Base-by-base conservation (phyloP, 2,329 filamentous ascomycete genomes). In the Trichoderma arundinaceum region DNA sequence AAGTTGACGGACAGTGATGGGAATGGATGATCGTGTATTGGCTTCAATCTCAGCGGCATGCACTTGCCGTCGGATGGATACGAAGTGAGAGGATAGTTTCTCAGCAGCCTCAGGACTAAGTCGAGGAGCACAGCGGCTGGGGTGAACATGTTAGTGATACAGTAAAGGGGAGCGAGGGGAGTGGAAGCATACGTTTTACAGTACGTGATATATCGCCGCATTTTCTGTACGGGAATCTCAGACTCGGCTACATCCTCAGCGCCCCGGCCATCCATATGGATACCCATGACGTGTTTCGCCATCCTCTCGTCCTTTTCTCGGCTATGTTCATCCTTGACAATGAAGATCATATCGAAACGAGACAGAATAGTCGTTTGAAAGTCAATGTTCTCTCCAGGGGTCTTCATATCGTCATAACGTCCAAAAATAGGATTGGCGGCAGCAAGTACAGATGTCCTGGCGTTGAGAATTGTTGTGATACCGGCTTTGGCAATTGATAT, bases 261-360 rank as follows among this genome's bases (percentile, higher is more conserved):
- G 46, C 92, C 91, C 61, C 90, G 88, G 13, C 92, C 91, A 66
- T 93, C 92, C 92, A 97, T 98, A 73, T 98, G 94, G 69, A 99
- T 94, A 52, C 90, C 89, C 89, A 99, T 97, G 74, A 99, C 94
- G 86, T 99, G 95, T 75, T 90, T 94, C 12, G 95, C 95, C 74
- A 99, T 98, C 4, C 86, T 89, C 81, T 97, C 92, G 75, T 99
- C 95, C 73, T 94, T 92, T 65, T 87, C 90, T 51, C 92, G 87
- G 68, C 94, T 92, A 77, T 99, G 95, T 68, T 96, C 93, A 77
- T 99, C 95, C 72, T 92, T 92, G 68, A 99, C 94, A 71, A 99
- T 97, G 82, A 98, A 99, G 70, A 99, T 98, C 92, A 99, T 97
- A 78, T 99, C 95, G 77, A 99, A 99, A 85, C 95, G 92, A 2